Evolutionary conservation across 176 grass and related monocot genomes (phyloP).

Genomic region (Neostapfia colusana): DNA sequence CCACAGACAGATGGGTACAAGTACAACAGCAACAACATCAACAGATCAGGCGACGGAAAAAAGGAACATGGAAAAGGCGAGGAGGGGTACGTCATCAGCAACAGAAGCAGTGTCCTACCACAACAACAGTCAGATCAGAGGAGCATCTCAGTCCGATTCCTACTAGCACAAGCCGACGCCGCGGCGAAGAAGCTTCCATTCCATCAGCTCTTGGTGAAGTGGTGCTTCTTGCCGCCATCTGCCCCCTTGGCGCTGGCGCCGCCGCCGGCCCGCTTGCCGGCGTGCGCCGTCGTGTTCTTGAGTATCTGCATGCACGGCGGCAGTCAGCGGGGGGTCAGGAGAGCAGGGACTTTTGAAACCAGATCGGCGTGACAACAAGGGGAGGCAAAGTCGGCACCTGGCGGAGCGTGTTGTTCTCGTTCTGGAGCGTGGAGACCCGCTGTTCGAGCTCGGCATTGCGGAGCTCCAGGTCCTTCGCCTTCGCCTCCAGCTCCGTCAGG

Average conservation of each 20-base stretch:
- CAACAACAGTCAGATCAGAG: conserved; percentile 52
- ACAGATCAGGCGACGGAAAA: not conserved
- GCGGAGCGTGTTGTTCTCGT: conserved; percentile 92
- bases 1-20: conserved; percentile 5
- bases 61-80: not conserved
- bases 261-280: conserved; percentile 36
- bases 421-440: conserved; percentile 84
- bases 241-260: conserved; percentile 26
- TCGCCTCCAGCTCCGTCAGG: conserved; percentile 73
- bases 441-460: conserved; percentile 91
- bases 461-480: conserved; percentile 74
- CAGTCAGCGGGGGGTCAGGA: not conserved
- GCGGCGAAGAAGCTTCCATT: not conserved
- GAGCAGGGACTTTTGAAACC: not conserved
- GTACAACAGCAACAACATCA: conserved; percentile 18
- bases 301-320: conserved; percentile 59
- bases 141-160: conserved; percentile 12
- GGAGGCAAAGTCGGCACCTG: conserved; percentile 38
- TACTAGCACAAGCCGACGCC: conserved; percentile 8
- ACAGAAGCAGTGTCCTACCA: conserved; percentile 38
- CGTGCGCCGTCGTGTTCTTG: conserved; percentile 84
- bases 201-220: conserved; percentile 45
- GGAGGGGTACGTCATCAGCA: conserved; percentile 25
- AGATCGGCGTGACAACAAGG: no score
- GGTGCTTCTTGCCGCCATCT: conserved; percentile 59